phyloP scores from a whole-genome alignment of 2,329 filamentous ascomycete genomes.

The Apiospora malaysiana region DNA sequence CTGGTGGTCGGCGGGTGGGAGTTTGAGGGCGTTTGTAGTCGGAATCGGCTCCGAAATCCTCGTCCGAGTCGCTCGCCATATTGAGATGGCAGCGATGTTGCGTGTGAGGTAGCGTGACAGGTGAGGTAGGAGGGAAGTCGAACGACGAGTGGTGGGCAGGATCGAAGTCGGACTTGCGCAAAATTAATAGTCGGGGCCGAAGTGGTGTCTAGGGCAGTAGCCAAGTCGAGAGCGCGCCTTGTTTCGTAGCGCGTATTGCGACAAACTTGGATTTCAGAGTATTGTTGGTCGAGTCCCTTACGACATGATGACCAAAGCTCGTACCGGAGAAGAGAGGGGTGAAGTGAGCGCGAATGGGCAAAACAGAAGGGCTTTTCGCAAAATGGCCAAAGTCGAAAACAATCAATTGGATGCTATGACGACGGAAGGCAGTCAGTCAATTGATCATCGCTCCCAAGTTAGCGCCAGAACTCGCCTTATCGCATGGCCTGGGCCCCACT shows the following conservation, averaged over 20 bases:
- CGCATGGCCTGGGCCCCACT: background rate
- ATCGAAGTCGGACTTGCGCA: background rate
- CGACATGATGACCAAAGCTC: background rate
- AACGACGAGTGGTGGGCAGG: background rate
- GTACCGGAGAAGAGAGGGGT: background rate
- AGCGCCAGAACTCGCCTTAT: constrained; percentile 1
- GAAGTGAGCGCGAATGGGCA: background rate
- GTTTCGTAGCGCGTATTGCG: background rate
- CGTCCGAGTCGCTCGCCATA: constrained; percentile 23
- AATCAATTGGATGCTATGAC: constrained; percentile 8
- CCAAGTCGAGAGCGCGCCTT: background rate
- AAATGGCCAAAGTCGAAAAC: background rate
- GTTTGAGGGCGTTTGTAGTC: constrained; percentile 23
- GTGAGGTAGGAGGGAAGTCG: background rate
- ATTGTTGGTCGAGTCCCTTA: background rate
- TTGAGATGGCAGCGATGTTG: background rate
- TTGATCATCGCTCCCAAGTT: constrained; percentile 17
- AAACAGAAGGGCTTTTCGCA: background rate
- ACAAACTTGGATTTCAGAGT: background rate
- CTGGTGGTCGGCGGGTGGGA: constrained; percentile 35
- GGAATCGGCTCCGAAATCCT: constrained; percentile 25
- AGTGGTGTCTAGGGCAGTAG: constrained; percentile 1
- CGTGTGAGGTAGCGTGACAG: background rate
- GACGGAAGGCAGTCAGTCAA: constrained; percentile 17
- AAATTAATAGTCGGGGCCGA: background rate